Evolutionary conservation across 495 filamentous ascomycete genomes (phyloP).

Genomic region (Usnea hakonensis): DNA sequence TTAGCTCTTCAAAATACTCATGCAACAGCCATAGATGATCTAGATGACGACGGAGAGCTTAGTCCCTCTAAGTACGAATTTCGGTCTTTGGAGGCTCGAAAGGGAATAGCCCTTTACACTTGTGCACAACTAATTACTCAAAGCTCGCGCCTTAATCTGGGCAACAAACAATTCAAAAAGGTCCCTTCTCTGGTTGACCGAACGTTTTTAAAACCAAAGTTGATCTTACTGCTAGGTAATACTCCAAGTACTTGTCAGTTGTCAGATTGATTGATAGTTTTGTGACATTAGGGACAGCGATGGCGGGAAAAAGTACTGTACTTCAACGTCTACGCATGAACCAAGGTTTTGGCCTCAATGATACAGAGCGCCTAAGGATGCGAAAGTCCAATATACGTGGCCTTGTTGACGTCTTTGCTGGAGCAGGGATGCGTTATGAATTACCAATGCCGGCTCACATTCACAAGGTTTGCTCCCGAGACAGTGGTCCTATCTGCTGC

Average conservation of each 20-base stretch:
- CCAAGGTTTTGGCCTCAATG: not conserved
- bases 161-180: not conserved
- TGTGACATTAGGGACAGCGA: slow-evolving; percentile 5
- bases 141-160: not conserved
- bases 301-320: slow-evolving; percentile 15
- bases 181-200: not conserved
- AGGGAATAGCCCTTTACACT: not conserved
- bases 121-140: not conserved
- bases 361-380: not conserved
- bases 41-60: not conserved
- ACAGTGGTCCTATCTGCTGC: not conserved
- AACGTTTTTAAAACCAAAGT: not conserved
- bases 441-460: not conserved
- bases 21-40: not conserved
- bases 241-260: not conserved
- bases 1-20: not conserved
- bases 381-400: not conserved
- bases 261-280: not conserved
- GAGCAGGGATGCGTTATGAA: not conserved
- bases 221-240: slow-evolving; percentile 2
- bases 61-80: not conserved
- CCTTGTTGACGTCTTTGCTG: slow-evolving; percentile 5
- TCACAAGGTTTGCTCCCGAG: not conserved
- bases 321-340: slow-evolving; percentile 11
- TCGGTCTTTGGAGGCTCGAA: not conserved